Percentiles rank a stretch among this genome's conserved stretches.
Evolutionary conservation across 257 asterid species (phyloP).

Genomic region (Apocynum venetum): DNA sequence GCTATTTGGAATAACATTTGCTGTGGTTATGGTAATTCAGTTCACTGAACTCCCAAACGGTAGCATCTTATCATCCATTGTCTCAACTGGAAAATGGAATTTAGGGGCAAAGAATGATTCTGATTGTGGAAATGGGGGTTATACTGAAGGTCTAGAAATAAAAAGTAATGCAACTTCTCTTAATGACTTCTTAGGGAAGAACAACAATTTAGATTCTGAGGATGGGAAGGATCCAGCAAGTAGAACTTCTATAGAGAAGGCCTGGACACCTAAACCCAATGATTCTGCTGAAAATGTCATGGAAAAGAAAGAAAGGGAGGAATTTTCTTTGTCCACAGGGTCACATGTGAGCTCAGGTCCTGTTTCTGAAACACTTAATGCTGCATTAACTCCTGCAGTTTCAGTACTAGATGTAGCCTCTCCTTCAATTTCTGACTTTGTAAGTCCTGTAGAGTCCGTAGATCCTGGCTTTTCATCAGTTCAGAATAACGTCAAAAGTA

Average conservation of each 20-base stretch:
- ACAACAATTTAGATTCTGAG: not conserved
- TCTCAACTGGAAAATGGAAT: slow-evolving; percentile 13
- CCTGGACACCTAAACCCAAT: not conserved
- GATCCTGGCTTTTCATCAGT: not conserved
- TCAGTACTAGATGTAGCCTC: not conserved
- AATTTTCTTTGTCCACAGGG: slow-evolving; percentile 4
- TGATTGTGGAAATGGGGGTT: not conserved
- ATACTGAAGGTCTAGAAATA: not conserved
- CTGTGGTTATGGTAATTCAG: slow-evolving; percentile 26
- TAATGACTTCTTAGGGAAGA: not conserved
- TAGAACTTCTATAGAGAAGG: not conserved
- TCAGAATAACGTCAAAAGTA: not conserved
- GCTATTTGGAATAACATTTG: slow-evolving; percentile 22
- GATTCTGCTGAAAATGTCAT: not conserved
- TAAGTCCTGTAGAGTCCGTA: not conserved
- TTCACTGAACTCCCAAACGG: slow-evolving; percentile 27
- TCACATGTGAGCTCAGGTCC: slow-evolving; percentile 2
- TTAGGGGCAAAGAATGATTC: slow-evolving; percentile 19
- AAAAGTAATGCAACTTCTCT: not conserved
- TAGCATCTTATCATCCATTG: slow-evolving; percentile 24
- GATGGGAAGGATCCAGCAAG: not conserved
- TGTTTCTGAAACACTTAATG: not conserved
- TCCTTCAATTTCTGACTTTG: slow-evolving; percentile 2
- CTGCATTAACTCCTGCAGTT: not conserved
- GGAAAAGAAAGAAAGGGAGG: not conserved